Evolutionary conservation across 306 rosid species (phyloP).

Genomic region (Crotalaria pallida): DNA sequence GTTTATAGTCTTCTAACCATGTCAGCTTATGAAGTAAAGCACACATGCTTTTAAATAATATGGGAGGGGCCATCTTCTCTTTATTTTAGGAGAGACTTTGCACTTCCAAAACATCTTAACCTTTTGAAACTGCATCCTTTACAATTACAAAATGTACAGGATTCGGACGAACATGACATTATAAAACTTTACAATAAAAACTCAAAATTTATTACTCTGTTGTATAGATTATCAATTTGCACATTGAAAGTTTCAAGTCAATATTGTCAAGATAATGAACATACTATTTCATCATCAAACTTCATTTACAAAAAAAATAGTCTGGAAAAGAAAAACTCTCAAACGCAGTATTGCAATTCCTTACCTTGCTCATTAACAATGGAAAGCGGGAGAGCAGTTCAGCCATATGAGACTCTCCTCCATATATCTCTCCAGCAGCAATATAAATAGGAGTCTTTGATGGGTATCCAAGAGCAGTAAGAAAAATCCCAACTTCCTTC

Average conservation of each 20-base stretch:
- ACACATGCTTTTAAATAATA: not conserved
- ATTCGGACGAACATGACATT: not conserved
- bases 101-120: slow-evolving; percentile 7
- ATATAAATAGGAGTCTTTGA: slow-evolving; percentile 76
- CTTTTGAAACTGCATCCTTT: slow-evolving; percentile 2
- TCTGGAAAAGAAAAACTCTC: not conserved
- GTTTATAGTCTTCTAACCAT: not conserved
- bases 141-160: not conserved
- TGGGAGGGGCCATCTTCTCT: not conserved
- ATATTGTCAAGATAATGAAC: not conserved
- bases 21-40: not conserved
- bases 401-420: slow-evolving; percentile 79
- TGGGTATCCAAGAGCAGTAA: slow-evolving; percentile 86
- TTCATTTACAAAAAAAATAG: not conserved
- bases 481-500: slow-evolving; percentile 91
- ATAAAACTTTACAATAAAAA: not conserved
- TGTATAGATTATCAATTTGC: not conserved
- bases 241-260: not conserved
- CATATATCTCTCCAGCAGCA: slow-evolving; percentile 94
- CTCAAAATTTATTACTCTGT: not conserved
- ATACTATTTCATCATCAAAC: slow-evolving; percentile 1
- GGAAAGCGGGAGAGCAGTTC: slow-evolving; percentile 71
- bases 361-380: slow-evolving; percentile 80
- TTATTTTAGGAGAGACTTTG: not conserved
- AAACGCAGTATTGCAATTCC: not conserved